Percentiles rank a stretch among this genome's conserved stretches.
Evolutionary conservation across 2,329 filamentous ascomycete species (phyloP).

Genomic region (Scedosporium aurantiacum): DNA sequence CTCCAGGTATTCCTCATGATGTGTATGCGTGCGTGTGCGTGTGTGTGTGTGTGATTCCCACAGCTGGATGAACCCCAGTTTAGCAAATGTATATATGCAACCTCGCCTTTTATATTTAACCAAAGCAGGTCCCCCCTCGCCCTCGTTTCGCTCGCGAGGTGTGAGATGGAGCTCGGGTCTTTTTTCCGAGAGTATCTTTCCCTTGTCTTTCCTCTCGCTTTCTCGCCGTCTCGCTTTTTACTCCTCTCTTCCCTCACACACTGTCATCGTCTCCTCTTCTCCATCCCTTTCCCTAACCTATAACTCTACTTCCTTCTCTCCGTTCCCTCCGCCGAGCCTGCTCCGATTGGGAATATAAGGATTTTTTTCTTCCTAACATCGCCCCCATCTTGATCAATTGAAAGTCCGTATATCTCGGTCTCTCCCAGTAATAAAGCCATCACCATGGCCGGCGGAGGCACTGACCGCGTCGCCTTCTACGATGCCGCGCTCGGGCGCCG

Average conservation of each 20-base stretch:
- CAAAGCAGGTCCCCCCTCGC: not conserved
- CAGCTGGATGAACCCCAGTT: not conserved
- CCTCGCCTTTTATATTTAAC: constrained; percentile 4
- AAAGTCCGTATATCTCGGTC: not conserved
- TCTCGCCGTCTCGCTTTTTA: not conserved
- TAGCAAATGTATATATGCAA: constrained; percentile 3
- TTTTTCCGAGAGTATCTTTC: not conserved
- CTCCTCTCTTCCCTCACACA: not conserved
- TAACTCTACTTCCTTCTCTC: not conserved
- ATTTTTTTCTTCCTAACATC: not conserved
- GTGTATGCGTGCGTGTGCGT: not conserved
- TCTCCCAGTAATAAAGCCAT: not conserved
- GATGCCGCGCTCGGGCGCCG: constrained; percentile 33
- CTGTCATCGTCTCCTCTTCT: not conserved
- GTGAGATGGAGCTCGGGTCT: not conserved
- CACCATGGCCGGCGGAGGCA: constrained; percentile 4
- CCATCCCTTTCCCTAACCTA: not conserved
- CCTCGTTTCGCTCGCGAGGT: not conserved
- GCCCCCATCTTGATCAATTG: not conserved
- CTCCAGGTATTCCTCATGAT: not conserved
- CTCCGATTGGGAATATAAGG: not conserved
- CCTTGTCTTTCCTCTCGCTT: no score
- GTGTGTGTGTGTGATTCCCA: not conserved
- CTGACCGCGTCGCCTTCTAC: constrained; percentile 4
- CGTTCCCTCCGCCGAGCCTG: not conserved